These are phyloP conservation scores for Tetracentron sinense DNA, from an alignment of 164 flowering plant species.

Conservation along the genomic window DNA sequence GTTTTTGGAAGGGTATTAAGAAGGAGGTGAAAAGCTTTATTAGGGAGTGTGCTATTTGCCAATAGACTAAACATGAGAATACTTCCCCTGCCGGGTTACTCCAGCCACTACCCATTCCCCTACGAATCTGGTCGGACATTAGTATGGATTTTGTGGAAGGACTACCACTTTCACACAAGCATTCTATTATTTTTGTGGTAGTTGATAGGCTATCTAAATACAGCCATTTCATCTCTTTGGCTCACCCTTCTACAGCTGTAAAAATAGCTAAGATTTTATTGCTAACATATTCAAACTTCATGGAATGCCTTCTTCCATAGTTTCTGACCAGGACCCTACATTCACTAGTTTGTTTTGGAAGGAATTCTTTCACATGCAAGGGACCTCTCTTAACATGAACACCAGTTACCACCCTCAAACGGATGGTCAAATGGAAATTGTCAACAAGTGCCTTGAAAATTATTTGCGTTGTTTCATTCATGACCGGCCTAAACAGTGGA, in stretches of 20 bases:
- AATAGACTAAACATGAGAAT: background rate
- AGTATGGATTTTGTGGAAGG: constrained; percentile 1
- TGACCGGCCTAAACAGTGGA: background rate
- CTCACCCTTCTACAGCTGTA: too few species aligned
- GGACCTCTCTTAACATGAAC: background rate
- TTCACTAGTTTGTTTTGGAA: background rate
- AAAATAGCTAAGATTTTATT: too few species aligned
- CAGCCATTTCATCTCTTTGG: background rate
- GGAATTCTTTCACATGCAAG: background rate
- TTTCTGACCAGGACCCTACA: background rate
- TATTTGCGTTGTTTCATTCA: background rate
- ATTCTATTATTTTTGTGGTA: constrained; percentile 1
- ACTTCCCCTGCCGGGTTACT: background rate
- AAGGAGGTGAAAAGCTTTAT: background rate
- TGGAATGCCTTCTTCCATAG: too few species aligned
- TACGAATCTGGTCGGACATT: background rate
- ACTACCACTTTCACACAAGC: too few species aligned
- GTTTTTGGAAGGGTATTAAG: background rate
- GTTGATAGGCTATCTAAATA: constrained; percentile 2
- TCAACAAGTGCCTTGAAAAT: background rate
- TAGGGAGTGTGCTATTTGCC: background rate
- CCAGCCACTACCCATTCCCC: constrained; percentile 2
- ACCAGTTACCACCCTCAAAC: background rate
- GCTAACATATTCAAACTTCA: too few species aligned
- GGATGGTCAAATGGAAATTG: background rate